Percentiles rank a stretch among this genome's conserved stretches.
These are phyloP conservation scores for Phialocephala sp. DNA, from an alignment of 2,329 filamentous ascomycete species.

Conservation along the genomic window DNA sequence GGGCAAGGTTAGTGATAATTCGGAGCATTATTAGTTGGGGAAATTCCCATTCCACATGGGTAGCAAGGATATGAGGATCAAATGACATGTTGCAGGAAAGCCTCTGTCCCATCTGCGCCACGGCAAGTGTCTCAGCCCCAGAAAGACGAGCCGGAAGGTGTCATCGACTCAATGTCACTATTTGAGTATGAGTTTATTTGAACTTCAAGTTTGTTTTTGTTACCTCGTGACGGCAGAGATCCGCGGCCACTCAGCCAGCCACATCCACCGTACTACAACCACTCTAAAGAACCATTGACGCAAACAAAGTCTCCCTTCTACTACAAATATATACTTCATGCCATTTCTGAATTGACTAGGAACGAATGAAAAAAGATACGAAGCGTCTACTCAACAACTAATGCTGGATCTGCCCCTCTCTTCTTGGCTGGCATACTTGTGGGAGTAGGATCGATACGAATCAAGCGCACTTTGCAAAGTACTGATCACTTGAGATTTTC, in stretches of 20 bases:
- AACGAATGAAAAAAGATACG: background rate
- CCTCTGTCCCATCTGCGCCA: background rate
- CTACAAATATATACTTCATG: background rate
- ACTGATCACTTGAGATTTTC: background rate
- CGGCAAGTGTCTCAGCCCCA: background rate
- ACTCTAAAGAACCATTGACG: background rate
- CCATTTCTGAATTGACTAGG: background rate
- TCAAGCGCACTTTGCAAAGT: background rate
- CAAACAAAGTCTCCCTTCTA: background rate
- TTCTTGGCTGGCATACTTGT: background rate
- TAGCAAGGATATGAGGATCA: conserved; percentile 6
- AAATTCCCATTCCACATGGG: conserved; percentile 2
- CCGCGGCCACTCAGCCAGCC: conserved; percentile 2
- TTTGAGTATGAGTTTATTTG: background rate
- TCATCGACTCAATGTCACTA: background rate
- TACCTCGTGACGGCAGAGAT: background rate
- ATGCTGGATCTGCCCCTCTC: background rate
- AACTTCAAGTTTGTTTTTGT: background rate
- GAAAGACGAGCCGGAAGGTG: background rate
- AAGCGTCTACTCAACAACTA: background rate
- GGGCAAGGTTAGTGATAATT: background rate
- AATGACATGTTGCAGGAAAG: background rate
- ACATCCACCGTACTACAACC: background rate
- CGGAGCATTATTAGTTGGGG: background rate
- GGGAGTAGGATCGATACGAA: background rate